Base-by-base conservation (phyloP, 257 asterid species). In the Capsicum pubescens region DNA sequence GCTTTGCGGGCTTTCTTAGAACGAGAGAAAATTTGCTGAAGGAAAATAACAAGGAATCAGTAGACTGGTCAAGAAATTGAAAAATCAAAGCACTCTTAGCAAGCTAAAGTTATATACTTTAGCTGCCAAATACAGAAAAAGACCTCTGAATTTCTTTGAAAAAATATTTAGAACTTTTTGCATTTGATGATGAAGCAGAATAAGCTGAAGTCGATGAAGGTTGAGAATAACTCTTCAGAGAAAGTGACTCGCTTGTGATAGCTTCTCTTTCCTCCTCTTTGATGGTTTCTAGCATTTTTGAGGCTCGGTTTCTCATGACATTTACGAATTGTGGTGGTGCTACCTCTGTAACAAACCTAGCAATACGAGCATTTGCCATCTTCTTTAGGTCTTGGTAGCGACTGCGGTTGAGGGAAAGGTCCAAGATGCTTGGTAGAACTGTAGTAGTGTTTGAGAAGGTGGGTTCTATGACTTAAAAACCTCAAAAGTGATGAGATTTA, bases 251-350 rank as follows among this genome's bases (percentile, higher is more conserved):
- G 15, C 35, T 85, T 42, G 54, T 14, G 63, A 60, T 21, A 9
- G 81, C 63, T 84, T 93, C 97, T 83, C 83, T 93, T 79, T 93
- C 96, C 63, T 93, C 97, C 81, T 93, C 96, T 3, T 91, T 89
- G 46, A 93, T 93, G 39, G 97, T 92, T 12, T 93, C 97, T 52
- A 93, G 82, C 92, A 90, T 88, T 83, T 90, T 89, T 19, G 93
- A 87, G 66, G 92, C 88, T 68, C 90, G 79, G 21, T 87, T 90
- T 86, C 95, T 89, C 89, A 89, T 88, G 39, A 90, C 90, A 50
- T 87, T 88, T 61, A 90, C 88, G n/a, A 92, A 84, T 39, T 90
- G 97, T n/a, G 96, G 93, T 0, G 97, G 97, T 14, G 96, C 96
- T 10, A 87, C 96, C 71, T 92, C 97, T 0, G 90, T 88, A 6